Percentiles rank a stretch among this genome's conserved stretches.
Evolutionary conservation across 78 protist species (phyloP).

Genomic region (Isochrysis galbana): DNA sequence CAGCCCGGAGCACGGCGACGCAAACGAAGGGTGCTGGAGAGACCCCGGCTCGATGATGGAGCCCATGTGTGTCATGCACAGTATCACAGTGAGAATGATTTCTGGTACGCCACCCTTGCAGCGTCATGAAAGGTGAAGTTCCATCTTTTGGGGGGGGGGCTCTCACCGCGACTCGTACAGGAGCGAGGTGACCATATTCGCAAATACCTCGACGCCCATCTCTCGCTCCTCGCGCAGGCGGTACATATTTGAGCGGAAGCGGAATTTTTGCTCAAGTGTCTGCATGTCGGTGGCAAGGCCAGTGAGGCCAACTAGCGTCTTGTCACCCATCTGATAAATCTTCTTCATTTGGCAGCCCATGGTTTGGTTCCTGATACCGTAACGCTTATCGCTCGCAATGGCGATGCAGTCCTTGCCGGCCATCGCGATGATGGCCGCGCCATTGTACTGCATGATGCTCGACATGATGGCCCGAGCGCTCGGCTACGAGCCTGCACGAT

Average conservation of each 20-base stretch:
- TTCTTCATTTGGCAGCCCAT: neutral
- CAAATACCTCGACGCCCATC: neutral
- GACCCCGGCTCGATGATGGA: no score
- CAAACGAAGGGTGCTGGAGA: no score
- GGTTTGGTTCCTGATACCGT: neutral
- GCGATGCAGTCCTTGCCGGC: constrained; percentile 30
- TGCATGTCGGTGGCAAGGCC: constrained; percentile 14
- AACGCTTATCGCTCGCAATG: constrained; percentile 4
- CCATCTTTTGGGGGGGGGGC: no score
- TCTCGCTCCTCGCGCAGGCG: constrained; percentile 35
- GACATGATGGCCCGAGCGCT: no score
- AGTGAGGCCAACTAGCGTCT: neutral
- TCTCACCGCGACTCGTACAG: neutral
- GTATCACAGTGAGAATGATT: no score
- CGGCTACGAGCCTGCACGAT: no score
- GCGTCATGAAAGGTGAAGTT: no score
- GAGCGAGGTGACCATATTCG: neutral
- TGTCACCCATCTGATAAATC: neutral
- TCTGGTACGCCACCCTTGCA: no score
- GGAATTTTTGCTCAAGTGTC: neutral
- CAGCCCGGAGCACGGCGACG: no score
- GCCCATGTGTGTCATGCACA: no score
- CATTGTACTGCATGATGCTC: constrained; percentile 27
- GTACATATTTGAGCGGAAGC: constrained; percentile 20
- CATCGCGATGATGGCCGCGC: constrained; percentile 25